phyloP scores from a whole-genome alignment of 495 filamentous ascomycete species.

The Talaromyces borbonicus region DNA sequence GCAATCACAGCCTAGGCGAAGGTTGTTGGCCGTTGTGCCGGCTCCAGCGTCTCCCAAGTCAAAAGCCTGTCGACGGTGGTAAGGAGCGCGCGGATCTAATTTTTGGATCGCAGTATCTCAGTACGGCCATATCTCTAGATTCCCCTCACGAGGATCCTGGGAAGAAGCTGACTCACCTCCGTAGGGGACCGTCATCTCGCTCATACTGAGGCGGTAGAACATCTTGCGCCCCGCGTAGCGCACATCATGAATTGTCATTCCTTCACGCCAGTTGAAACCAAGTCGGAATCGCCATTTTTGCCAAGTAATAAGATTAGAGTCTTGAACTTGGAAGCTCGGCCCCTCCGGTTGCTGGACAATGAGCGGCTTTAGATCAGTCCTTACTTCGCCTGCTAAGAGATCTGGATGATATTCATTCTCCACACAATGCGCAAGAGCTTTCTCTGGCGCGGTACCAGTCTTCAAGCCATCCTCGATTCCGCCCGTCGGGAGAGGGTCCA shows the following conservation, averaged over 20 bases:
- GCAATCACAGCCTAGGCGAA: conserved; percentile 49
- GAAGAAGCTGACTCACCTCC: background rate
- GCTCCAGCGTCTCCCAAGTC: conserved; percentile 53
- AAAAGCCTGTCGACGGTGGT: conserved; percentile 50
- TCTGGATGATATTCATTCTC: conserved; percentile 48
- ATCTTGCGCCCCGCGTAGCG: conserved; percentile 49
- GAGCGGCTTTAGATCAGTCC: conserved; percentile 58
- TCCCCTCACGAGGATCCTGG: background rate
- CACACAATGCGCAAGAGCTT: conserved; percentile 7
- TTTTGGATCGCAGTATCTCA: background rate
- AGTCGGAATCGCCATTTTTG: conserved; percentile 52
- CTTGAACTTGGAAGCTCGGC: conserved; percentile 42
- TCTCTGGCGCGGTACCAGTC: conserved; percentile 41
- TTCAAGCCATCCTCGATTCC: conserved; percentile 10
- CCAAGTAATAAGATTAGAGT: conserved; percentile 38
- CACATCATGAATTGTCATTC: conserved; percentile 44
- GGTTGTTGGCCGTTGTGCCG: conserved; percentile 47
- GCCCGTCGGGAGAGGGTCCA: conserved; percentile 21
- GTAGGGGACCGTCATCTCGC: conserved; percentile 55
- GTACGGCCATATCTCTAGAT: background rate
- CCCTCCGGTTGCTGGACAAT: conserved; percentile 63
- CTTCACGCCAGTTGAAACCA: conserved; percentile 46
- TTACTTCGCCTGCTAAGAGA: conserved; percentile 24
- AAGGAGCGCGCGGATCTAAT: conserved; percentile 45
- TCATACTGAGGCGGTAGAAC: conserved; percentile 52